These are phyloP conservation scores for Albophoma yamanashiensis DNA, from an alignment of 2,329 filamentous ascomycete genomes.

Conservation along the genomic window DNA sequence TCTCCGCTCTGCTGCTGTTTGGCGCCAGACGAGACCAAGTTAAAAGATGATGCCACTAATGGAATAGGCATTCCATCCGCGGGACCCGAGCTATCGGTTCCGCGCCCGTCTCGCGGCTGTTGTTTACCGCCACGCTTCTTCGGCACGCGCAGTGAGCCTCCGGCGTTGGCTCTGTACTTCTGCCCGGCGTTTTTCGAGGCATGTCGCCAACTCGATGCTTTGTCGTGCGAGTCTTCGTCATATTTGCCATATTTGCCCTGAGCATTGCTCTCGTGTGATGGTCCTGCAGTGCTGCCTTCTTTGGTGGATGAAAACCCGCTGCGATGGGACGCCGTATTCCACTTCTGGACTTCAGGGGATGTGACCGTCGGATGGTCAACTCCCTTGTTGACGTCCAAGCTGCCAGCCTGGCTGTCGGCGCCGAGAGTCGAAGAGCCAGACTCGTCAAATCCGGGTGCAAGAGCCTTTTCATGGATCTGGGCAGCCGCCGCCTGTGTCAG, in stretches of 20 bases:
- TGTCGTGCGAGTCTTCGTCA: not conserved
- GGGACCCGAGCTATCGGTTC: not conserved
- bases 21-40: not conserved
- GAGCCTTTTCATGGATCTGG: not conserved
- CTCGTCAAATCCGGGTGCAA: not conserved
- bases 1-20: not conserved
- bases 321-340: not conserved
- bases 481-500: not conserved
- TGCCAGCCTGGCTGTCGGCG: not conserved
- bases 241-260: no score
- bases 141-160: conserved; percentile 21
- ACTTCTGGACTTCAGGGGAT: not conserved
- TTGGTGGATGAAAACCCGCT: not conserved
- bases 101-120: not conserved
- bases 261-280: not conserved
- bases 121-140: conserved; percentile 17
- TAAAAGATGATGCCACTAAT: not conserved
- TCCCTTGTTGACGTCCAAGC: not conserved
- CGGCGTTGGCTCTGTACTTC: conserved; percentile 15
- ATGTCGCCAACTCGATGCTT: not conserved
- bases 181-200: conserved; percentile 1
- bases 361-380: no score
- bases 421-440: not conserved
- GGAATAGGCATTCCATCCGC: conserved; percentile 4
- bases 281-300: not conserved